phyloP scores from a whole-genome alignment of 1,284 basidiomycete species.

The Marasmius fiardii region DNA sequence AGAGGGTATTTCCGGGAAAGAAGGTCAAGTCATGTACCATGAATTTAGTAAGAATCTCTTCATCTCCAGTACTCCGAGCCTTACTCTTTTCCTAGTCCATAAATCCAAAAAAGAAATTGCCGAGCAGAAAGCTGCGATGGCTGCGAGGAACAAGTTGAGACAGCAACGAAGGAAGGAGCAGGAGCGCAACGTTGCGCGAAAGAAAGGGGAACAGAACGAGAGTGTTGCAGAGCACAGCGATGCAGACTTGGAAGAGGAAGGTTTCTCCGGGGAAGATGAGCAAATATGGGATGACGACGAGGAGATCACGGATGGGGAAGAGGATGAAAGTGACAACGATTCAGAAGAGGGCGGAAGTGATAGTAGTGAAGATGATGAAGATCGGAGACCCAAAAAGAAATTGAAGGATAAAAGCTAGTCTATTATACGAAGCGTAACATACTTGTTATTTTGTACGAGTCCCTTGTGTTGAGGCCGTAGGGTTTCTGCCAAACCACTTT shows the following conservation, averaged over 20 bases:
- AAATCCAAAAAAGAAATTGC: conserved; percentile 74
- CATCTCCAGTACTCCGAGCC: conserved; percentile 3
- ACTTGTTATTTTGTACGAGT: background rate
- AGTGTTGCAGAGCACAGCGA: conserved; percentile 36
- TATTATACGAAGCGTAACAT: conserved; percentile 3
- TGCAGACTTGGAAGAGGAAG: conserved; percentile 32
- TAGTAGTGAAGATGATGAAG: conserved; percentile 38
- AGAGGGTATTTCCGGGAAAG: conserved; percentile 89
- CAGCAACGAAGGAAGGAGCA: conserved; percentile 83
- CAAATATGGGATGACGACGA: conserved; percentile 63
- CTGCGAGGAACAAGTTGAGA: conserved; percentile 69
- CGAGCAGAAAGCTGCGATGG: conserved; percentile 69
- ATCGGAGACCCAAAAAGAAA: conserved; percentile 36
- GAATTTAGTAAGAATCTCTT: conserved; percentile 67
- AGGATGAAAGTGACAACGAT: conserved; percentile 40
- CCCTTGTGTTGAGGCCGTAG: background rate
- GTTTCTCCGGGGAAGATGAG: conserved; percentile 36
- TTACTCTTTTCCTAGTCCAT: conserved; percentile 59
- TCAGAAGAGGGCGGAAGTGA: conserved; percentile 34
- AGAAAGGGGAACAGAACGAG: conserved; percentile 52
- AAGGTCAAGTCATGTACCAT: conserved; percentile 89
- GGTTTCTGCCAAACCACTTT: conserved; percentile 31
- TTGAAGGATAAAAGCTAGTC: conserved; percentile 12
- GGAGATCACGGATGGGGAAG: conserved; percentile 59
- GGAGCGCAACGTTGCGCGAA: conserved; percentile 81